Base-by-base conservation (phyloP, 495 filamentous ascomycete species). In the Penicillium waksmanii region DNA sequence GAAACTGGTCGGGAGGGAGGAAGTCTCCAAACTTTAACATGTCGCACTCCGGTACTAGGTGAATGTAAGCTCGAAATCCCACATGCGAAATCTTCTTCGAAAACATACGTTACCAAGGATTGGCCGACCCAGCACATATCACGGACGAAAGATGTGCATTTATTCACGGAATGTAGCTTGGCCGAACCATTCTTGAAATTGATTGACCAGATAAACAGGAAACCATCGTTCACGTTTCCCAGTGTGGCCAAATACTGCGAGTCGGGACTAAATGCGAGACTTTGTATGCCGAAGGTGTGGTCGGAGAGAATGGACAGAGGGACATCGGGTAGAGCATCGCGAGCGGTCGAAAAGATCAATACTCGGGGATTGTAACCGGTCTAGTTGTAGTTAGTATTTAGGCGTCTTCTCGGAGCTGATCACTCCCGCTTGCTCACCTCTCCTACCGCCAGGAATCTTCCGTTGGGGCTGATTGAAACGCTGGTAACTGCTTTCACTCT, bases 401-500 rank as follows among this genome's bases (percentile, higher is more conserved):
- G 3, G 13, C 52, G 51, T 31, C 54, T 74, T 49, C 67, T 66
- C 52, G 25, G 5, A 25, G 0, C 1, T 47, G 6, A 7, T 44
- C 23, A n/a, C 42, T 51, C 8, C 31, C n/a, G 3, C 36, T 21
- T 8, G 69, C 78, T 64, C 72, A 89, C 87, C 79, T 98, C 95
- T 69, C 95, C 95, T 33, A 97, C 87, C 25, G 96, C 95, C 42
- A 98, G 82, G 68, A 90, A 92, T 58, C 84, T 88, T 46, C 92
- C 95, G 82, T 97, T 91, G 5, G 86, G 89, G 72, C 93, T 97
- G 55, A 98, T 86, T 18, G 90, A 90, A 25, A 98, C 83, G 75
- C 92, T 96, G n/a, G 93, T 97, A 2, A 93, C 91, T n/a, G 94
- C 92, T 73, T 97, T 97, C 67, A 96, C 89, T 59, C 93, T 82